These are phyloP conservation scores for Fusarium buharicum DNA, from an alignment of 2,329 filamentous ascomycete species.

Conservation along the genomic window DNA sequence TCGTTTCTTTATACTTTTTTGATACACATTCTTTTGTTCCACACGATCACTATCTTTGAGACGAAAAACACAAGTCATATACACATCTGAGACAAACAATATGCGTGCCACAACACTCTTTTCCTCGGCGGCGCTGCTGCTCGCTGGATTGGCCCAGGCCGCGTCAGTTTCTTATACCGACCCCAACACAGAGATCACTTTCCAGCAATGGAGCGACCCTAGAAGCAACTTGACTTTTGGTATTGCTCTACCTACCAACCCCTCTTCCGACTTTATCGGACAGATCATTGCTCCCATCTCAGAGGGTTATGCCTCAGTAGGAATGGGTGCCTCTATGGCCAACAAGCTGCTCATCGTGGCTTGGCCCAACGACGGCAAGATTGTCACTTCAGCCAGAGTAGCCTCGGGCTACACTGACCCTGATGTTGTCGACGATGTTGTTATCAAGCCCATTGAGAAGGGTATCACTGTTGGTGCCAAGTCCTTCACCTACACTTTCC, in stretches of 20 bases:
- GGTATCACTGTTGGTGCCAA: conserved; percentile 66
- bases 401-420: conserved; percentile 69
- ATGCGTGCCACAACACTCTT: conserved; percentile 37
- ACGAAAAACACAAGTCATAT: conserved; percentile 10
- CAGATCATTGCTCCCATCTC: conserved; percentile 61
- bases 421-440: conserved; percentile 64
- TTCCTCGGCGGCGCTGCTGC: conserved; percentile 36
- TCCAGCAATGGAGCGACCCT: conserved; percentile 60
- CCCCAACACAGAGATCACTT: conserved; percentile 61
- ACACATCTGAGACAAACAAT: neutral
- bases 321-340: conserved; percentile 67
- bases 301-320: conserved; percentile 63
- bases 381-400: conserved; percentile 68
- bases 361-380: conserved; percentile 63
- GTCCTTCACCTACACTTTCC: conserved; percentile 71
- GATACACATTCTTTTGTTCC: conserved; percentile 3
- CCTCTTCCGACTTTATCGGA: conserved; percentile 68
- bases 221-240: conserved; percentile 63
- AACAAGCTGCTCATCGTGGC: conserved; percentile 67
- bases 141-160: conserved; percentile 23
- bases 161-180: conserved; percentile 53
- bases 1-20: conserved; percentile 18
- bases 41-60: conserved; percentile 1
- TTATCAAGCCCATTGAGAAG: conserved; percentile 65
- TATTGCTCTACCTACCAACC: conserved; percentile 63